Percentiles rank a stretch among this genome's conserved stretches.
Evolutionary conservation across 2,329 filamentous ascomycete genomes (phyloP).

Genomic region (Lecanoromycetidae sp.): DNA sequence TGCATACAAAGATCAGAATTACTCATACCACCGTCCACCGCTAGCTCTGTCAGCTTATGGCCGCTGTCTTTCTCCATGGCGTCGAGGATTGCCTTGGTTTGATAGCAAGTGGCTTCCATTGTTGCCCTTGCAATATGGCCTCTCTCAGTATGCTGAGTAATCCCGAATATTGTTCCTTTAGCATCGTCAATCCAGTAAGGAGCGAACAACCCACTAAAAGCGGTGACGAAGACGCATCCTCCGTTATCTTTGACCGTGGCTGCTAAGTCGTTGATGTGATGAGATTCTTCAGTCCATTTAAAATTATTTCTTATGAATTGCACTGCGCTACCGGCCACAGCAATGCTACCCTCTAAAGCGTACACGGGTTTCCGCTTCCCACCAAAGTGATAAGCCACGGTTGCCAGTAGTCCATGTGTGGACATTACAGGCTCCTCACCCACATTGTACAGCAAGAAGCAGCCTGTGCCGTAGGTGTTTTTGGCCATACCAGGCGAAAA

Average conservation of each 20-base stretch:
- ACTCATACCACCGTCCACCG: slow-evolving; percentile 81
- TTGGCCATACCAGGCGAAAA: slow-evolving; percentile 74
- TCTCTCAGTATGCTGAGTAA: slow-evolving; percentile 72
- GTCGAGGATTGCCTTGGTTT: slow-evolving; percentile 81
- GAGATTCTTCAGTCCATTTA: slow-evolving; percentile 48
- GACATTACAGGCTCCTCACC: slow-evolving; percentile 77
- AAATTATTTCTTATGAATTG: slow-evolving; percentile 61
- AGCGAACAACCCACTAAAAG: slow-evolving; percentile 81
- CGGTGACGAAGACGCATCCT: slow-evolving; percentile 76
- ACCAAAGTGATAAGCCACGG: slow-evolving; percentile 74
- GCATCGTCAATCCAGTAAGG: slow-evolving; percentile 94
- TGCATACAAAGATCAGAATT: slow-evolving; percentile 86
- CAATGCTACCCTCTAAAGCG: slow-evolving; percentile 72
- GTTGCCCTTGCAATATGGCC: slow-evolving; percentile 83
- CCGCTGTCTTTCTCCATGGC: slow-evolving; percentile 82
- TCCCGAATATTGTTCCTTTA: slow-evolving; percentile 75
- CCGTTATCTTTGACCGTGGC: slow-evolving; percentile 61
- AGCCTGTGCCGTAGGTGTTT: slow-evolving; percentile 85
- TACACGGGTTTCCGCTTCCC: slow-evolving; percentile 58
- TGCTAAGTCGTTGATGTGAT: slow-evolving; percentile 53
- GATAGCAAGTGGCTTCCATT: slow-evolving; percentile 82
- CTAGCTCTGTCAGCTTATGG: slow-evolving; percentile 59
- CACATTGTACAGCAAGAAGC: slow-evolving; percentile 81
- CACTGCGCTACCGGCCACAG: slow-evolving; percentile 68
- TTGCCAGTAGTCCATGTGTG: slow-evolving; percentile 69